These are phyloP conservation scores for Suhomyces guaymorum DNA, from an alignment of 1,139 yeast species.

Conservation along the genomic window DNA sequence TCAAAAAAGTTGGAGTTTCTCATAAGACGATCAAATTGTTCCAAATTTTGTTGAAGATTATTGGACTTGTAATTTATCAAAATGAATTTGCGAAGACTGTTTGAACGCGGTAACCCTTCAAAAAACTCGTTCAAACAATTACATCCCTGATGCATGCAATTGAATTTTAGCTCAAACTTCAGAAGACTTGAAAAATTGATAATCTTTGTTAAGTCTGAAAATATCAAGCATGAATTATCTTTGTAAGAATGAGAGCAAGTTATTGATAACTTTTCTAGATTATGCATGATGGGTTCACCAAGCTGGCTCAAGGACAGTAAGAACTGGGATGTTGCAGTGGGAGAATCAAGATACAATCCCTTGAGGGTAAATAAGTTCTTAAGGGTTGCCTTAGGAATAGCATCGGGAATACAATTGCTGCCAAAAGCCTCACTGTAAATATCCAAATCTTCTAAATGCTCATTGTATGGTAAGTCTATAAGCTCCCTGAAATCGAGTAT, in stretches of 20 bases:
- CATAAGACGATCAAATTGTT: constrained; percentile 23
- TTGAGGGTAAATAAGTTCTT: constrained; percentile 7
- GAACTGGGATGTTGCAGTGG: constrained; percentile 21
- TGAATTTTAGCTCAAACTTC: constrained; percentile 26
- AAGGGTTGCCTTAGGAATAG: background rate
- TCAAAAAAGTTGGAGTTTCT: constrained; percentile 16
- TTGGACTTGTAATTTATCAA: constrained; percentile 28
- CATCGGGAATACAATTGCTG: constrained; percentile 5
- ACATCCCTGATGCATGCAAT: constrained; percentile 26
- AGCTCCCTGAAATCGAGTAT: constrained; percentile 24
- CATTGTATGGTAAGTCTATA: constrained; percentile 22
- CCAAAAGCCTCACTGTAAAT: constrained; percentile 19
- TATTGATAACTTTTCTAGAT: constrained; percentile 21
- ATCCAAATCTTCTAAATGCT: constrained; percentile 22
- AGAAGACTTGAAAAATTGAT: constrained; percentile 19
- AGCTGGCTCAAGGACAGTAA: constrained; percentile 14
- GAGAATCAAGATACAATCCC: constrained; percentile 24
- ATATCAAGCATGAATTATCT: constrained; percentile 17
- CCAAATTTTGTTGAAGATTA: constrained; percentile 20
- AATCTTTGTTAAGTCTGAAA: constrained; percentile 16
- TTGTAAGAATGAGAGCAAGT: constrained; percentile 24
- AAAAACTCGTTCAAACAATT: constrained; percentile 26
- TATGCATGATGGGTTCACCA: constrained; percentile 8
- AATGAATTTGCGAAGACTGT: constrained; percentile 20
- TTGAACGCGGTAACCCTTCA: constrained; percentile 18